Percentiles rank a stretch among this genome's conserved stretches.
Conservation (phyloP, 495 filamentous ascomycete species). For the Xylaria curta region DNA sequence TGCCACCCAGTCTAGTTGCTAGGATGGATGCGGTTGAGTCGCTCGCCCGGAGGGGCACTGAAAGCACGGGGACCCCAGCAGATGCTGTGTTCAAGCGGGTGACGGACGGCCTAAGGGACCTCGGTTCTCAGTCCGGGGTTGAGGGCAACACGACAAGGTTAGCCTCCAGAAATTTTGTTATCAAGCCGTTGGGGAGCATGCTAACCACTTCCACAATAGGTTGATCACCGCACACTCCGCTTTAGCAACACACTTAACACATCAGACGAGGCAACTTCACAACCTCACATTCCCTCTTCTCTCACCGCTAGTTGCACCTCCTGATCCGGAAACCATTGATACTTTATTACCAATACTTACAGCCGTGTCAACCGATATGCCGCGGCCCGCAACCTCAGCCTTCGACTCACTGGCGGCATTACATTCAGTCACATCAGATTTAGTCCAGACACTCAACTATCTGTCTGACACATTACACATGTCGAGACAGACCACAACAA, state of each 20-base stretch:
- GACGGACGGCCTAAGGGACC: constrained; percentile 73
- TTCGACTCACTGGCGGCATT: constrained; percentile 65
- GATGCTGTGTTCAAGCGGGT: constrained; percentile 75
- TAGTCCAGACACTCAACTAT: constrained; percentile 79
- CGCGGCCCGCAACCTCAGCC: constrained; percentile 57
- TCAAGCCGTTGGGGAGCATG: background rate
- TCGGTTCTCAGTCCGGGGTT: constrained; percentile 80
- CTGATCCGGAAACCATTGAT: constrained; percentile 67
- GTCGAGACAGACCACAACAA: constrained; percentile 83
- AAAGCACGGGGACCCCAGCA: constrained; percentile 70
- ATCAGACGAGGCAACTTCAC: constrained; percentile 83
- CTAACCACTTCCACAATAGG: constrained; percentile 51
- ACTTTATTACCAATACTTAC: constrained; percentile 69
- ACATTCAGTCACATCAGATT: constrained; percentile 72
- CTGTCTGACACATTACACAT: constrained; percentile 94
- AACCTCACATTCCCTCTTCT: constrained; percentile 79
- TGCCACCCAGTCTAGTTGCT: constrained; percentile 73
- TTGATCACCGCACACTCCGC: constrained; percentile 88
- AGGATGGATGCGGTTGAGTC: constrained; percentile 80
- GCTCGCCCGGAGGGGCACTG: constrained; percentile 72
- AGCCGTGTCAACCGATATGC: constrained; percentile 60
- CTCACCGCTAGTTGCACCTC: constrained; percentile 60
- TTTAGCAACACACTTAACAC: constrained; percentile 79
- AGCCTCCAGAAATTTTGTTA: constrained; percentile 21
- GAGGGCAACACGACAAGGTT: constrained; percentile 83